Conservation (phyloP, 164 flowering plant genomes). For the Warburgia ugandensis region DNA sequence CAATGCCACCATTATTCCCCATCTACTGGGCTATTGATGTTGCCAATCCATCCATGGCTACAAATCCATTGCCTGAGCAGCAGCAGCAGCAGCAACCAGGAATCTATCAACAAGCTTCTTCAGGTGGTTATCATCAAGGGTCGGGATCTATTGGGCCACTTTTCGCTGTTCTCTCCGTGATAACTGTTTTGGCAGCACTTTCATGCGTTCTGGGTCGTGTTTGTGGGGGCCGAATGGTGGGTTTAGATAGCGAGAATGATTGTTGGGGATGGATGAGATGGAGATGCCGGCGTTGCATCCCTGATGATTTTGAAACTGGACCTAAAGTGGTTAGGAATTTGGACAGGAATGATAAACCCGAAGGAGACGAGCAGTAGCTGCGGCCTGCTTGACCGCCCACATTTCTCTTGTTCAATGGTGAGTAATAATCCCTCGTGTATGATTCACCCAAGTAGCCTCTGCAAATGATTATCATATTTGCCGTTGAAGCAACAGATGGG, state of each 20-base stretch:
- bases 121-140: conserved; percentile 16
- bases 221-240: conserved; percentile 14
- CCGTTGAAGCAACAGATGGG: neutral
- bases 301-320: conserved; percentile 18
- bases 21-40: neutral
- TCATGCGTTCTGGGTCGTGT: conserved; percentile 41
- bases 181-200: conserved; percentile 30
- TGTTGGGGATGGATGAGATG: conserved; percentile 35
- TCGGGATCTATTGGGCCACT: conserved; percentile 50
- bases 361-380: conserved; percentile 1
- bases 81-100: conserved; percentile 21
- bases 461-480: neutral
- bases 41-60: conserved; percentile 12
- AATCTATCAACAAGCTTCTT: conserved; percentile 17
- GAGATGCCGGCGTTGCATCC: conserved; percentile 9
- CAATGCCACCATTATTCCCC: conserved; percentile 2
- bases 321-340: conserved; percentile 5
- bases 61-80: conserved; percentile 20
- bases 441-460: neutral
- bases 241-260: conserved; percentile 18
- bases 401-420: neutral
- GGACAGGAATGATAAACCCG: conserved; percentile 5
- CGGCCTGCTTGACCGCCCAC: conserved; percentile 1
- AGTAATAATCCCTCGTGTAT: neutral
- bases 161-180: conserved; percentile 43